Evolutionary conservation across 2,329 filamentous ascomycete species (phyloP).

Genomic region (Cladosporium sp.): DNA sequence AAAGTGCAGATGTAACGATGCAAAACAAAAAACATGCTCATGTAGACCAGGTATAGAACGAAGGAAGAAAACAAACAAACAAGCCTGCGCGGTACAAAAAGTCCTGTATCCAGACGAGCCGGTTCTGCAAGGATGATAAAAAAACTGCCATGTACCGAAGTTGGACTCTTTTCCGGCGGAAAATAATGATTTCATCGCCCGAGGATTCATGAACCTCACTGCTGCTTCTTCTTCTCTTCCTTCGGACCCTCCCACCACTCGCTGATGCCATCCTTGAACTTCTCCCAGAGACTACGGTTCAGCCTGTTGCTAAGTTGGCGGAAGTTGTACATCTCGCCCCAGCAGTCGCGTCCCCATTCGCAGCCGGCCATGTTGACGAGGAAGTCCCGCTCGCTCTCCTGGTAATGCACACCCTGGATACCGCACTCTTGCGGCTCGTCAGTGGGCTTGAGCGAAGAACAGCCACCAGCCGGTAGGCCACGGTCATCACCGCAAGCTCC

Average conservation of each 20-base stretch:
- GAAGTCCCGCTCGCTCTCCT: slow-evolving; percentile 83
- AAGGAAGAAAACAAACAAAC: not conserved
- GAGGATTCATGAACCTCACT: not conserved
- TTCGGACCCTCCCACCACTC: slow-evolving; percentile 35
- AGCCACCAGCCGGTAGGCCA: slow-evolving; percentile 61
- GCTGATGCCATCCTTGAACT: slow-evolving; percentile 47
- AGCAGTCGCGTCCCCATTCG: slow-evolving; percentile 95
- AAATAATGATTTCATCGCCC: no score
- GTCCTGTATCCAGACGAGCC: not conserved
- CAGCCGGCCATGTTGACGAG: slow-evolving; percentile 98
- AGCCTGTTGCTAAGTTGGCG: slow-evolving; percentile 87
- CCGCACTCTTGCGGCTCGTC: slow-evolving; percentile 34
- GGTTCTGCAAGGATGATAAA: not conserved
- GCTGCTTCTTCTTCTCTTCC: slow-evolving; percentile 26
- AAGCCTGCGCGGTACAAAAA: not conserved
- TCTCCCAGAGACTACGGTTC: slow-evolving; percentile 82
- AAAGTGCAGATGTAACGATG: not conserved
- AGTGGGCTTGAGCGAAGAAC: slow-evolving; percentile 27
- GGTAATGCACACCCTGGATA: slow-evolving; percentile 70
- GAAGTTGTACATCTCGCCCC: slow-evolving; percentile 97
- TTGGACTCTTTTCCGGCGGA: not conserved
- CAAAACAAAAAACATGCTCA: not conserved
- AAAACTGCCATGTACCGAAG: not conserved
- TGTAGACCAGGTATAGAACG: not conserved
- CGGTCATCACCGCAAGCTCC: slow-evolving; percentile 82